Base-by-base conservation (phyloP, 352 stramenopile genomes). In the Aphanomyces invadans region DNA sequence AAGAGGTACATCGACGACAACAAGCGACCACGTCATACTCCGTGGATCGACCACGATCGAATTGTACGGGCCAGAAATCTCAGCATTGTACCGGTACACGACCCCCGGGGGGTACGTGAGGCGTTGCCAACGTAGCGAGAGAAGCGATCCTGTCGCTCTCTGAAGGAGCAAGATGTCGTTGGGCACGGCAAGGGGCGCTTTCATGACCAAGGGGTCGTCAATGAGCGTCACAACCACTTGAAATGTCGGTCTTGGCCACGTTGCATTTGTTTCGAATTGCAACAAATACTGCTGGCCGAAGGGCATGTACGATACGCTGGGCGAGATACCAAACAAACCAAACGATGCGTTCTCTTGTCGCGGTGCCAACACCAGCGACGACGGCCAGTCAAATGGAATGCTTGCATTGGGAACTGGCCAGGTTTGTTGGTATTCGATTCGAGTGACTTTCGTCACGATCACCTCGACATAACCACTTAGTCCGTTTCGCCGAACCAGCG, bases 381-480 rank as follows among this genome's bases (percentile, higher is more conserved):
- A 48, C 5, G 5, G 5, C 36, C 36, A 48, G 15, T 42, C 15
- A 42, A 42, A 42, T 42, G 36, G 36, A 15, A 42, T 7, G 15
- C 36, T 42, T 15, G 7, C 36, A 15, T 42, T 42, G 36, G n/a
- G n/a, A n/a, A n/a, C n/a, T n/a, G n/a, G n/a, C n/a, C n/a, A n/a
- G n/a, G n/a, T n/a, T n/a, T n/a, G n/a, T n/a, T n/a, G 11, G 28
- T 31, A 32, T 19, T 21, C 33, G 23, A 9, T 9, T 10, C 11
- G 57, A 32, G 29, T 12, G 15, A 38, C 57, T 33, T 32, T 53
- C 2, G 26, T 3, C 11, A 36, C 10, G 12, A 29, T 26, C 7
- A 65, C 45, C 11, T 10, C 53, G 28, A 38, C 57, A 32, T 53
- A 49, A 2, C 55, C 55, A 63, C 55, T 63, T 9, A 33, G 10